These are phyloP conservation scores for Orbilia quercus DNA, from an alignment of 2,329 filamentous ascomycete genomes.

Conservation along the genomic window DNA sequence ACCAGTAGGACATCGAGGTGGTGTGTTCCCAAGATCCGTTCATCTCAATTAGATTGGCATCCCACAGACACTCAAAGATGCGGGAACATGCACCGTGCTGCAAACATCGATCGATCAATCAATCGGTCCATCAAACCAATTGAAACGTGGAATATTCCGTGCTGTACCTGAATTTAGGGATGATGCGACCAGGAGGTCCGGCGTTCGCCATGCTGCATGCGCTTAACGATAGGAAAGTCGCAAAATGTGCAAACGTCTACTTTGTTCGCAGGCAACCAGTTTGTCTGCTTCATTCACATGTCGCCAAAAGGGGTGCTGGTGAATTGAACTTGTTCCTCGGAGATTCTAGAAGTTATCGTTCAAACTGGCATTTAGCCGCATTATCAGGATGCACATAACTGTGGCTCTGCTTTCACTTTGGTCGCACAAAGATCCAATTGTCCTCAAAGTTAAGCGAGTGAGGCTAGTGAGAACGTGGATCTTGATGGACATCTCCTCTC, in stretches of 20 bases:
- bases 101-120: background rate
- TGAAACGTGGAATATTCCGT: slow-evolving; percentile 27
- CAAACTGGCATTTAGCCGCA: slow-evolving; percentile 8
- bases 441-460: slow-evolving; percentile 33
- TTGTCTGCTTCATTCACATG: background rate
- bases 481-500: slow-evolving; percentile 4
- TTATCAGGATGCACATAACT: slow-evolving; percentile 17
- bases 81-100: slow-evolving; percentile 39
- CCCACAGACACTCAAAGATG: slow-evolving; percentile 22
- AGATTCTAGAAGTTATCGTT: slow-evolving; percentile 17
- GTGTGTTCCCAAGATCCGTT: slow-evolving; percentile 21
- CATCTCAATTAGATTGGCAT: slow-evolving; percentile 27
- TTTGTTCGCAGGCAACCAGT: slow-evolving; percentile 1
- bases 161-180: slow-evolving; percentile 51
- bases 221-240: slow-evolving; percentile 12
- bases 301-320: slow-evolving; percentile 2
- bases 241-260: slow-evolving; percentile 43
- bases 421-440: slow-evolving; percentile 48
- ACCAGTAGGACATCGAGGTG: background rate
- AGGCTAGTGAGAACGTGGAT: slow-evolving; percentile 21
- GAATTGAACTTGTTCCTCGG: slow-evolving; percentile 1
- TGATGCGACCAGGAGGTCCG: slow-evolving; percentile 18
- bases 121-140: slow-evolving; percentile 32
- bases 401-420: slow-evolving; percentile 45
- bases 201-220: slow-evolving; percentile 25